Base-by-base conservation (phyloP, 257 asterid genomes). In the Solanum arcanum region DNA sequence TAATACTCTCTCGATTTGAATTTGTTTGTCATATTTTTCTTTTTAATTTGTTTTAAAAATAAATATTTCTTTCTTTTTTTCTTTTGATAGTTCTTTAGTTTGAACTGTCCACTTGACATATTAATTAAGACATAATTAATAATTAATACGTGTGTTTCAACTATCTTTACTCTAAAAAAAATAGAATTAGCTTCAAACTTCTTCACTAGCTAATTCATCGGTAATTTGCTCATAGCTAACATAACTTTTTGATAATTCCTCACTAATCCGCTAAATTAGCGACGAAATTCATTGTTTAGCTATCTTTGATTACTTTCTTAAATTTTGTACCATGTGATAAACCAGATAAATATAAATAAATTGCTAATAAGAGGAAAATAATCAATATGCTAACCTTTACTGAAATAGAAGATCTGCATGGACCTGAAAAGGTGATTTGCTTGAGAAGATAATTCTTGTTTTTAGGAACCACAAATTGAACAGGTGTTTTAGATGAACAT, bases 351-450 rank as follows among this genome's bases (percentile, higher is more conserved):
- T 12, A 62, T 6, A 62, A 62, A 23, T 12, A 62, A 11, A n/a
- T 62, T 62, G 2, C 0, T 56, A 10, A 62, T 3, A 0, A 11
- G 13, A 23, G 15, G 29, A 3, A 64, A 25, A 9, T 25, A 25
- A 64, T 25, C 83, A 42, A n/a, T 77, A 77, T 46, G 56, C 89
- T 66, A 47, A 88, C 93, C 90, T 77, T 90, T 62, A 90, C 18
- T 87, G 72, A 83, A 20, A 92, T 75, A 37, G 76, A 72, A 20
- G 94, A 90, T 86, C 86, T 87, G 87, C 94, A 90, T 52, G 94
- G 92, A 37, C 94, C 94, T 10, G 33, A 69, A 77, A 92, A 92
- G 7, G 14, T 86, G 33, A 87, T 86, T 11, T 88, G 91, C 60
- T 91, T 92, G 7, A 92, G 88, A 89, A 83, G 88, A 87, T 90